Evolutionary conservation across 2,329 filamentous ascomycete genomes (phyloP).

Genomic region (Colletotrichum sp.): DNA sequence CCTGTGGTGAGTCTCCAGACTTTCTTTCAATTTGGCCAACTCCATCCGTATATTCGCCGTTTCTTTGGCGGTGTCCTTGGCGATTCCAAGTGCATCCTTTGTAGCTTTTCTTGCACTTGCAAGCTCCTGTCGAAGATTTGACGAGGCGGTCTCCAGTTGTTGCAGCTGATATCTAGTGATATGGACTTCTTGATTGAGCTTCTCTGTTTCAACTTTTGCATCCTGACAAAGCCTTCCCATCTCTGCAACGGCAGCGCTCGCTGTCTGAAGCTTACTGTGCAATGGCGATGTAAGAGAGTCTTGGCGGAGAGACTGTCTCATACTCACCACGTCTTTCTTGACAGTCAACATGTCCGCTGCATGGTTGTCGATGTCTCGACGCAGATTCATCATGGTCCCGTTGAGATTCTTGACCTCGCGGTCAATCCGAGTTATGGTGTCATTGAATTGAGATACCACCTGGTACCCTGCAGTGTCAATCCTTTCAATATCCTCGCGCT

Average conservation of each 20-base stretch:
- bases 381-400: slow-evolving; percentile 30
- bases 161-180: slow-evolving; percentile 23
- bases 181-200: slow-evolving; percentile 24
- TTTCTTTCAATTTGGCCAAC: slow-evolving; percentile 32
- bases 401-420: slow-evolving; percentile 35
- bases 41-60: slow-evolving; percentile 35
- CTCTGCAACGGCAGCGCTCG: slow-evolving; percentile 23
- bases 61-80: slow-evolving; percentile 33
- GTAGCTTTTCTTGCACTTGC: slow-evolving; percentile 26
- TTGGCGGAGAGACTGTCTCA: slow-evolving; percentile 28
- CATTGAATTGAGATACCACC: slow-evolving; percentile 40
- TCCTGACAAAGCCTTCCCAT: slow-evolving; percentile 23
- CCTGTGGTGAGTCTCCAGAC: slow-evolving; percentile 28
- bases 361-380: slow-evolving; percentile 23
- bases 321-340: slow-evolving; percentile 26
- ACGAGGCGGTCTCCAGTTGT: slow-evolving; percentile 26
- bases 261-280: slow-evolving; percentile 27
- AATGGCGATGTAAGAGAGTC: not conserved
- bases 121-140: slow-evolving; percentile 25
- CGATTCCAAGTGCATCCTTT: slow-evolving; percentile 25
- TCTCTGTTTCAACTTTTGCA: slow-evolving; percentile 15
- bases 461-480: slow-evolving; percentile 41
- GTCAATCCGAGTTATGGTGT: slow-evolving; percentile 37
- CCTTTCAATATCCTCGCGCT: slow-evolving; percentile 38
- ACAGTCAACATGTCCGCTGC: not conserved